These are phyloP conservation scores for Puccinia hordei DNA, from an alignment of 1,284 basidiomycete species.

Conservation along the genomic window DNA sequence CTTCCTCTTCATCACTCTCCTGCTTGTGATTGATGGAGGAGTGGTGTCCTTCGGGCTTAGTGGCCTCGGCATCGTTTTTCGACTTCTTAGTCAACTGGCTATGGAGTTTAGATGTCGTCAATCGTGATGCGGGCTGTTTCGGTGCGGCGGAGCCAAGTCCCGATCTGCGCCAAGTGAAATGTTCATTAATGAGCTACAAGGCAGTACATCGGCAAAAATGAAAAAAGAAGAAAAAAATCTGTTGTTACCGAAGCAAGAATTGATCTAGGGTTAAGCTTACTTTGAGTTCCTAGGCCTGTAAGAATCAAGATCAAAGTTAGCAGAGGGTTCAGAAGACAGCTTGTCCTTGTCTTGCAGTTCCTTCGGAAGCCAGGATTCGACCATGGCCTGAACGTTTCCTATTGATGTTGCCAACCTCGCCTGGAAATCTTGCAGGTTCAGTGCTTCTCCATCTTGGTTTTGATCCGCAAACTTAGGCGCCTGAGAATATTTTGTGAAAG, in stretches of 20 bases:
- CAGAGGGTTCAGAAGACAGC: background rate
- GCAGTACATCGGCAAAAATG: background rate
- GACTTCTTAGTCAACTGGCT: background rate
- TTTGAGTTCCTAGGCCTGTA: slow-evolving; percentile 2
- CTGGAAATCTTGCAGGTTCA: slow-evolving; percentile 13
- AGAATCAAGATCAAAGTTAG: background rate
- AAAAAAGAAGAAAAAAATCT: too few species aligned
- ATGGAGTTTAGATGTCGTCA: background rate
- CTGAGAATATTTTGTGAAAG: background rate
- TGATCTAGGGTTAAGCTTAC: background rate
- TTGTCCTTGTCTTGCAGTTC: background rate
- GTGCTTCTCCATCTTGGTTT: background rate
- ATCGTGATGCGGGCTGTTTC: background rate
- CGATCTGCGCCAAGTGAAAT: slow-evolving; percentile 9
- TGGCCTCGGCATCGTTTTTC: background rate
- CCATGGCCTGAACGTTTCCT: slow-evolving; percentile 11
- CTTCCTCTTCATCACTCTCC: slow-evolving; percentile 7
- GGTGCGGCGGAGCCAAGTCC: background rate
- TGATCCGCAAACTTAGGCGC: background rate
- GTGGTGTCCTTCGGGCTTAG: background rate
- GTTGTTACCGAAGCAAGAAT: too few species aligned
- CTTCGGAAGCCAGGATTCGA: slow-evolving; percentile 24
- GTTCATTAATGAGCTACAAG: background rate
- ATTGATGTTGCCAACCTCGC: background rate
- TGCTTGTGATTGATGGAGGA: background rate